Base-by-base conservation (phyloP, 1,284 basidiomycete genomes). In the Volvariella volvacea region DNA sequence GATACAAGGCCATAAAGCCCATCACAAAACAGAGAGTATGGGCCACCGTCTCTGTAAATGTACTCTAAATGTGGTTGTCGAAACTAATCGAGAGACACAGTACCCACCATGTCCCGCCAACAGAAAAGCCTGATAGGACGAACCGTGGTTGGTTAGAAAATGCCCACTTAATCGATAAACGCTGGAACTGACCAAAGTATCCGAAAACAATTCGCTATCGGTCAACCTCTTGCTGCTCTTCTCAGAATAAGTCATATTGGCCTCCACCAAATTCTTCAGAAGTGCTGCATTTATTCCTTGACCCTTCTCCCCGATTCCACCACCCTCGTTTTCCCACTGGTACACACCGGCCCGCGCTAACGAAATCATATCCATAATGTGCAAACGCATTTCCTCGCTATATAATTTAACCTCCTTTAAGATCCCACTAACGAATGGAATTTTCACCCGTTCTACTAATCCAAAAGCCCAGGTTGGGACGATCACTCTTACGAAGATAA, bases 31-130 rank as follows among this genome's bases (percentile, higher is more conserved):
- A 62, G 3, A 74, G 55, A 0, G 70, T 60, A 48, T 75, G 70
- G 4, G 72, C 60, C 0, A 66, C 65, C 0, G 71, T 74, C 55
- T 73, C 70, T 73, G n/a, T n/a, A n/a, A n/a, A n/a, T n/a, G n/a
- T n/a, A n/a, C n/a, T n/a, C n/a, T n/a, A n/a, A n/a, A n/a, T n/a
- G n/a, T n/a, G n/a, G n/a, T n/a, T n/a, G n/a, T n/a, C n/a, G n/a
- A 40, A 16, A 36, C 10, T 50, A 40, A 50, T 37, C 21, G 22
- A 14, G 28, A 31, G 9, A 22, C 16, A 31, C 20, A 15, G 31
- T n/a, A 8, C 52, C 8, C 47, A 66, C 65, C 66, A 54, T 64
- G 66, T 15, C 62, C 68, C 46, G 65, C 73, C 30, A 72, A 51
- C 17, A 72, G 54, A 48, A 70, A 72, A 1, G 6, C 28, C 3